phyloP scores from a whole-genome alignment of 169 alveolate species.

The Plasmodium ovale region DNA sequence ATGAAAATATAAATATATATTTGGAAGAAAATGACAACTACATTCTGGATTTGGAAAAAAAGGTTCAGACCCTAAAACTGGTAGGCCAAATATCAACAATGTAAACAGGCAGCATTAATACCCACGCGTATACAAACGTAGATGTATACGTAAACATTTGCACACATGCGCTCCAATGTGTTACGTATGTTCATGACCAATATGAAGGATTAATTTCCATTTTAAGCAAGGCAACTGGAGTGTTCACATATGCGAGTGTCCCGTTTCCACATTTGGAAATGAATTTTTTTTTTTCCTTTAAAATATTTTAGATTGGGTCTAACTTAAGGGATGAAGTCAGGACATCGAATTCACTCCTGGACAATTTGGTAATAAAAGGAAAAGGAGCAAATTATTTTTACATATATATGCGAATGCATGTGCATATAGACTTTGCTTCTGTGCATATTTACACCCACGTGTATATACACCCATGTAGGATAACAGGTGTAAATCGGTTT shows the following conservation, averaged over 20 bases:
- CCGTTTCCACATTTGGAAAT: not conserved
- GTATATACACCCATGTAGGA: not conserved
- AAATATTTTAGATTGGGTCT: slow-evolving; percentile 57
- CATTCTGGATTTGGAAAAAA: slow-evolving; percentile 64
- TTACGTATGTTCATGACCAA: no score
- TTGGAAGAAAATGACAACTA: slow-evolving; percentile 74
- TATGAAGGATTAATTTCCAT: no score
- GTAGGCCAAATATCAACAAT: slow-evolving; percentile 8
- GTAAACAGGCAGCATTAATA: no score
- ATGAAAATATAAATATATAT: slow-evolving; percentile 70
- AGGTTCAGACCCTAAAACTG: slow-evolving; percentile 60
- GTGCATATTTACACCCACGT: not conserved
- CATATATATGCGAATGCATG: not conserved
- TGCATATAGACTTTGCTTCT: not conserved
- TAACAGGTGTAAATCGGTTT: no score
- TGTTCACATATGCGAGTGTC: not conserved
- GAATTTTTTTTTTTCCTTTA: not conserved
- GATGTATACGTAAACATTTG: no score
- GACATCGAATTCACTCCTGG: slow-evolving; percentile 58
- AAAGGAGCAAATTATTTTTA: not conserved
- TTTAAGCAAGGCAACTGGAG: no score
- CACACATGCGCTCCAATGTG: no score
- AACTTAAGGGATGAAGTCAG: slow-evolving; percentile 68
- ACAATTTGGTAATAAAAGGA: slow-evolving; percentile 58
- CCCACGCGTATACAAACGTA: no score